Evolutionary conservation across 768 basidiomycete genomes (phyloP).

Genomic region (Calocybe cyanea): DNA sequence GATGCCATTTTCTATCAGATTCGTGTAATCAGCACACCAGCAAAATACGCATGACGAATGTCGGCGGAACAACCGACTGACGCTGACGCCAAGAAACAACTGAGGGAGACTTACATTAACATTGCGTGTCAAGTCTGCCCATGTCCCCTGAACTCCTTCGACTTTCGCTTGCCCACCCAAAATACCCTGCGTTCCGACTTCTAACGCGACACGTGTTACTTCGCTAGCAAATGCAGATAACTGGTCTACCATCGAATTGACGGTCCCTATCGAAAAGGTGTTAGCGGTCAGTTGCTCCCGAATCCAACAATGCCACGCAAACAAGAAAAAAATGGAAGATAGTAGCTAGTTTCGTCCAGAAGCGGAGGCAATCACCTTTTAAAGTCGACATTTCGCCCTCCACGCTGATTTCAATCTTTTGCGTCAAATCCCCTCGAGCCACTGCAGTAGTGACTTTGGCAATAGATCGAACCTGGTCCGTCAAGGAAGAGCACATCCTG

Average conservation of each 20-base stretch:
- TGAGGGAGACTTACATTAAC: slow-evolving; percentile 74
- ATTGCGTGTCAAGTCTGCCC: slow-evolving; percentile 85
- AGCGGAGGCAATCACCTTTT: slow-evolving; percentile 51
- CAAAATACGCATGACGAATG: too few relatives aligned
- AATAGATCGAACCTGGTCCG: slow-evolving; percentile 80
- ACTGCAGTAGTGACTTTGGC: slow-evolving; percentile 87
- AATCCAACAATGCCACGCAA: too few relatives aligned
- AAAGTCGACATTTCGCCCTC: slow-evolving; percentile 83
- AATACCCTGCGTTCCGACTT: slow-evolving; percentile 89
- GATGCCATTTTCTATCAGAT: slow-evolving; percentile 73
- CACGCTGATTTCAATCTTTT: slow-evolving; percentile 89
- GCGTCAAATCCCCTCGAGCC: slow-evolving; percentile 85
- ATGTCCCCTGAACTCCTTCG: slow-evolving; percentile 89
- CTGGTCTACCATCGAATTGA: slow-evolving; percentile 95
- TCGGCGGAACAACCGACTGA: too few relatives aligned
- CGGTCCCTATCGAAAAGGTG: slow-evolving; percentile 42
- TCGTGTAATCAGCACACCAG: too few relatives aligned
- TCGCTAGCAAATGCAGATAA: slow-evolving; percentile 84
- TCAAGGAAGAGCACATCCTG: slow-evolving; percentile 77
- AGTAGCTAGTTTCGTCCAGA: too few relatives aligned
- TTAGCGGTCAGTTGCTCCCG: background rate
- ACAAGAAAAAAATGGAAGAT: too few relatives aligned
- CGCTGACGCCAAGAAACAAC: too few relatives aligned
- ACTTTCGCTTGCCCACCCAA: slow-evolving; percentile 89
- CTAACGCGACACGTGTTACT: slow-evolving; percentile 77